Base-by-base conservation (phyloP, 345 rosid species). In the Ceriops tagal region DNA sequence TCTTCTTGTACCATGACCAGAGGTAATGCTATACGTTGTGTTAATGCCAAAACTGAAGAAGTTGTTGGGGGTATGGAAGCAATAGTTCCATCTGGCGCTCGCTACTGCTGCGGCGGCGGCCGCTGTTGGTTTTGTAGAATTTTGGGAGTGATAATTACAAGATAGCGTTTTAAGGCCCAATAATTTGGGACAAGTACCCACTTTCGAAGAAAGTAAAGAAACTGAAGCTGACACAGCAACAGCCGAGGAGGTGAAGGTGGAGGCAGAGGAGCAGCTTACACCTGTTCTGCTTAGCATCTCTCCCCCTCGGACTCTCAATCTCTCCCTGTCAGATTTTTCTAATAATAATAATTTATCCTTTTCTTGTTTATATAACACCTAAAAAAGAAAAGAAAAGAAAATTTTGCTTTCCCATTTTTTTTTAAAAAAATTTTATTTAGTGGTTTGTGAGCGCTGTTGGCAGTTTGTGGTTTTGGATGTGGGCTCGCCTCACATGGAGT, bases 241-340 rank as follows among this genome's bases (percentile, higher is more conserved):
- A 13, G 49, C 10, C 16, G 47, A 11, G 47, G 15, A 13, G 49
- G 5, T 2, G 47, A 3, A 43, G 16, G 47, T 9, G 5, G 19
- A 43, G 19, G 37, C 37, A 0, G 49, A 66, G 55, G 68, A 61
- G 53, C 67, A 53, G 67, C 32, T 34, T 63, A 39, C 56, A 19
- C 60, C 80, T 66, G 83, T 65, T 80, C 82, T 80, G 75, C 71
- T 80, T 9, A 80, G 64, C 95, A 89, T 83, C 74, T 75, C 66
- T 61, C 2, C 53, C 68, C 32, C 56, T 46, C 5, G 21, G 18
- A 39, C 22, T n/a, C 37, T 34, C 37, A 7, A 10, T 34, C 37
- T 34, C 37, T 34, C 10, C 1, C 8, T 34, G 8, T 34, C 37
- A 6, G 7, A 32, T 32, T 6, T 32, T 32, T 32, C 35, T 32